Evolutionary conservation across 306 rosid genomes (phyloP), one percentile per base, ranked within the genome.

Genomic region (peach (Prunus persica)): DNA sequence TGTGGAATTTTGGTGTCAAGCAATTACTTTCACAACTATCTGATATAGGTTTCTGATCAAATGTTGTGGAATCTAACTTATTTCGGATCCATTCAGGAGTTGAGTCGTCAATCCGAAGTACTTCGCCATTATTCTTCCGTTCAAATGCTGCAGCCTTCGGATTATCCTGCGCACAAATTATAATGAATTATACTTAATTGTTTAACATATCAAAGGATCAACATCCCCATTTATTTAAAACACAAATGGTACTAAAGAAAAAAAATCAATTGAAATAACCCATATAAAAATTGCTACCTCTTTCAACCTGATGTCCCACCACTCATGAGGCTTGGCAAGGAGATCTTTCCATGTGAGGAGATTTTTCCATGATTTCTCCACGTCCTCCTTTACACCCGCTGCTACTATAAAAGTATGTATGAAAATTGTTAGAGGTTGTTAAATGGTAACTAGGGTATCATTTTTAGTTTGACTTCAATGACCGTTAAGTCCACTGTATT

Each of bases 31-130:
- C 76, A 22, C 69, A 64, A 22, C 28, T 64, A 27, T 78, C 67
- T 65, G 64, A 71, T 64, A 80, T 81, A 66, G 84, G 71, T 78
- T 79, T 80, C 38, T 65, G 43, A 65, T 85, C 80, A 75, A 80
- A 41, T 58, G 79, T 18, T 45, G 78, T n/a, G 13, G 79, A 67
- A 55, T 41, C 67, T 72, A 43, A 72, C 56, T 56, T 38, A 24
- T 57, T 19, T 27, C 13, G 41, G 67, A 72, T 43, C 55, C 49
- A 38, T 14, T 72, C 43, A 24, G 67, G 67, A 57, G 76, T 58
- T 7, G 16, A 55, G 27, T 41, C 43, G 15, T 72, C 47, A 24
- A 72, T 56, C 54, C 11, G 22, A 41, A 6, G 55, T 16, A 72
- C 43, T 5, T 57, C 67, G 0, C 76, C 76, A 41, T 72, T 58